A percentile compares a stretch with the other conserved stretches of the same genome.
Evolutionary conservation across 148 eudicot genomes (phyloP).

Genomic region (Polygonum maritimum): DNA sequence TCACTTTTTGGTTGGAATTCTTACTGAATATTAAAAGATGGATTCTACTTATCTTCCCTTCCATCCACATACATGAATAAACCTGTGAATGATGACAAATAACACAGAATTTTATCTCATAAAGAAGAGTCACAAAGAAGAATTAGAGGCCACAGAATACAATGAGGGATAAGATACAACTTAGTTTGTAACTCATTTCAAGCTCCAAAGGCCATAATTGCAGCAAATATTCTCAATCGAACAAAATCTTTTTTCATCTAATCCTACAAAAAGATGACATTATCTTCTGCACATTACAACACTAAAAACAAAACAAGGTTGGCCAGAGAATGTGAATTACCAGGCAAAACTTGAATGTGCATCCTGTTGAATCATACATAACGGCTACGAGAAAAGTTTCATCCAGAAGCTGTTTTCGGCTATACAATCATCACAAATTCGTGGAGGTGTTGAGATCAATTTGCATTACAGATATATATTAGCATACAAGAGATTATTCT

Average conservation of each 20-base stretch:
- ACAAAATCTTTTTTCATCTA: neutral
- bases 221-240: neutral
- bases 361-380: neutral
- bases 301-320: neutral
- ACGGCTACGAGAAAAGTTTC: neutral
- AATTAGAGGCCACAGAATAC: neutral
- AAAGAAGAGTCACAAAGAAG: neutral
- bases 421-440: neutral
- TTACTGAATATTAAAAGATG: neutral
- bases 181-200: neutral
- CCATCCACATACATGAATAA: slow-evolving; percentile 1
- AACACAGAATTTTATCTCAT: neutral
- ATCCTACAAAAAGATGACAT: neutral
- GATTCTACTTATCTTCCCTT: slow-evolving; percentile 9
- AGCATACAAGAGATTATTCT: too few species aligned
- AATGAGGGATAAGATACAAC: neutral
- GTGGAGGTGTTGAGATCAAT: too few species aligned
- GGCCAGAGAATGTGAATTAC: neutral
- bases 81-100: slow-evolving; percentile 2
- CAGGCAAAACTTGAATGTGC: neutral
- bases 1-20: neutral
- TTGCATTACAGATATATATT: too few species aligned
- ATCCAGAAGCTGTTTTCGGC: neutral
- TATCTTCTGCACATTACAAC: neutral
- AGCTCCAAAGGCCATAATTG: neutral